A percentile compares a stretch with the other conserved stretches of the same genome.
phyloP scores from a whole-genome alignment of 2,329 filamentous ascomycete species.

The Colletotrichum godetiae region DNA sequence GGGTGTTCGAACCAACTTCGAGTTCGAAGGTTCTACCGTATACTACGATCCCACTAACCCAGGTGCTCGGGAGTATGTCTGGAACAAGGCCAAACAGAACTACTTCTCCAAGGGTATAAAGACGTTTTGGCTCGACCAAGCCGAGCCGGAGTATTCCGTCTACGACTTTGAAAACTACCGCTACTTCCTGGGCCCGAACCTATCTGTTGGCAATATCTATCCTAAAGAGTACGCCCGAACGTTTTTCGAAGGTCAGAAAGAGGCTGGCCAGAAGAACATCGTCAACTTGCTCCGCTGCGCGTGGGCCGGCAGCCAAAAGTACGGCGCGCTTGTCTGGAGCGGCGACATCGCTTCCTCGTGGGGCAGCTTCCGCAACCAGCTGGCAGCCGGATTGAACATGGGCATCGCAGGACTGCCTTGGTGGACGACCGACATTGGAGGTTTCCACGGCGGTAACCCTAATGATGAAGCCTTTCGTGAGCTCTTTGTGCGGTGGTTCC shows the following conservation, averaged over 20 bases:
- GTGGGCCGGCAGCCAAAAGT: conserved; percentile 69
- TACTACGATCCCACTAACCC: conserved; percentile 75
- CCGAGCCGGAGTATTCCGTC: conserved; percentile 72
- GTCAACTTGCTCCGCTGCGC: conserved; percentile 65
- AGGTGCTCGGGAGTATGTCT: conserved; percentile 66
- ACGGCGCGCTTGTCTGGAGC: conserved; percentile 74
- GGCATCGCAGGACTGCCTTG: conserved; percentile 72
- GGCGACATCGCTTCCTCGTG: conserved; percentile 76
- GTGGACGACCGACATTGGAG: conserved; percentile 79
- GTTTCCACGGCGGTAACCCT: conserved; percentile 74
- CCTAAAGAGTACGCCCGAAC: conserved; percentile 68
- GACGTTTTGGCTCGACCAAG: conserved; percentile 77
- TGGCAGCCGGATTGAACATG: conserved; percentile 74
- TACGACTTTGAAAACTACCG: conserved; percentile 77
- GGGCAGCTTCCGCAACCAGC: conserved; percentile 67
- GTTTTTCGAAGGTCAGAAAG: conserved; percentile 69
- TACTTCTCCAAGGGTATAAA: conserved; percentile 72
- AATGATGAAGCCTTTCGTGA: conserved; percentile 67
- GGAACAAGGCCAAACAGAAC: conserved; percentile 68
- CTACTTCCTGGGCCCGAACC: conserved; percentile 59
- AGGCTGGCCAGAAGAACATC: conserved; percentile 64
- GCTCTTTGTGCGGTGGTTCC: conserved; percentile 75
- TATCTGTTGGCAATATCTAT: conserved; percentile 67
- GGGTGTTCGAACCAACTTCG: conserved; percentile 68
- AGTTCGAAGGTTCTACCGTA: conserved; percentile 67